phyloP scores from a whole-genome alignment of 495 filamentous ascomycete genomes.

The Penicillium soppii region DNA sequence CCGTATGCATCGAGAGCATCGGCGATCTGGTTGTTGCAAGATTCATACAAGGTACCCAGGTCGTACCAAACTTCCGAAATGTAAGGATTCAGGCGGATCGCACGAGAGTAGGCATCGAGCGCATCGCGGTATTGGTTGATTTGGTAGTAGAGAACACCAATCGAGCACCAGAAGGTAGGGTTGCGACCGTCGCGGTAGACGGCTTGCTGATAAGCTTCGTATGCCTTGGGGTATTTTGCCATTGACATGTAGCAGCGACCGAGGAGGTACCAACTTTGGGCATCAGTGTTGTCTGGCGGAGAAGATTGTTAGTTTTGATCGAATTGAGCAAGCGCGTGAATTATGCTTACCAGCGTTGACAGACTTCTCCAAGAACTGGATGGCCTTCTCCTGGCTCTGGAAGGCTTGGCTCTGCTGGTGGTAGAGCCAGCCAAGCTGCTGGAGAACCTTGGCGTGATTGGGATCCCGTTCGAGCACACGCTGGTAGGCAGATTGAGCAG shows the following conservation, averaged over 20 bases:
- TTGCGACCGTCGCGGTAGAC: constrained; percentile 98
- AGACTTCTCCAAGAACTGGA: constrained; percentile 96
- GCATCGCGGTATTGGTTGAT: constrained; percentile 99
- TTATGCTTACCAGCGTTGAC: constrained; percentile 76
- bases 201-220: constrained; percentile 98
- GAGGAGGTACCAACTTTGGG: constrained; percentile 98
- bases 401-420: constrained; percentile 92
- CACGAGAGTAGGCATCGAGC: constrained; percentile 96
- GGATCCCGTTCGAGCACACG: constrained; percentile 94
- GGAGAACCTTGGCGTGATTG: constrained; percentile 95
- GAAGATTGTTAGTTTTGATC: constrained; percentile 1
- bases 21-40: constrained; percentile 96
- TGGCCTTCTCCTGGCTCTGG: constrained; percentile 88
- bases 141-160: constrained; percentile 98
- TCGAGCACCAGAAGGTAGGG: constrained; percentile 99
- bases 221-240: constrained; percentile 98
- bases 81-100: constrained; percentile 96
- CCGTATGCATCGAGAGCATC: constrained; percentile 97
- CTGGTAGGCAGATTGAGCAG: constrained; percentile 86
- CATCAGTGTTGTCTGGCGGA: constrained; percentile 77
- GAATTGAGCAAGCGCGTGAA: neutral
- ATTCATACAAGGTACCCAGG: constrained; percentile 95
- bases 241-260: constrained; percentile 99
- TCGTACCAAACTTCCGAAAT: constrained; percentile 99
- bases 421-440: constrained; percentile 97